Base-by-base conservation (phyloP, 495 filamentous ascomycete species). In the Talaromyces wortmannii region DNA sequence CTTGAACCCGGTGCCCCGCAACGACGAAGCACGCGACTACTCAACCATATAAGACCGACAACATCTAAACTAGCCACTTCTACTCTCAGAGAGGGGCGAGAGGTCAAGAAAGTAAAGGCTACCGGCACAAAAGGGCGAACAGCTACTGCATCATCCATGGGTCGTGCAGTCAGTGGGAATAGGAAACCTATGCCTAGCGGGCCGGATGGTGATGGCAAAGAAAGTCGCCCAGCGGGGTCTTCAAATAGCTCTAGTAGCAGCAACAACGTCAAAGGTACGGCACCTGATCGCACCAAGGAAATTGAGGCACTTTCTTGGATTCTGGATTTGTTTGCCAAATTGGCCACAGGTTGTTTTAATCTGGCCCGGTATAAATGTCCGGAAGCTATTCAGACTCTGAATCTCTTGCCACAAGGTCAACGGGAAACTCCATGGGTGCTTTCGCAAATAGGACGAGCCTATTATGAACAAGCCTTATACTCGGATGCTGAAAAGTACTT, bases 341-440 rank as follows among this genome's bases (percentile, higher is more conserved):
- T 97, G 52, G 92, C 89, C 30, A 82, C 76, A 29, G 94, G 86
- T 3, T 92, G 91, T 65, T 85, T 83, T 58, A 78, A 83, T 16
- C 73, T 94, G 42, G 84, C 82, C 42, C 85, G 88, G 47, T 97
- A 91, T 63, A 84, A 83, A 57, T 91, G 86, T 59, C 70, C 81
- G 31, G 84, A 92, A 46, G 87, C 94, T 18, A 73, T 96, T 43
- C 78, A 84, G 53, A 73, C 80, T 2, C 90, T 92, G 65, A 79
- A 75, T 47, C 78, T 82, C 2, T 73, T 98, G 15, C 80, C 88
- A 5, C 73, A 81, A 40, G 69, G 77, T 29, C 94, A 97, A 63
- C 84, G 89, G 54, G 92, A 97, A 55, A 96, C 95, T 0, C 90
- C 92, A n/a, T 96, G 90, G 90, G 90, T 96, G 36, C 77, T 96